Conservation (phyloP, 306 rosid genomes). For the Lathyrus tuberosus region DNA sequence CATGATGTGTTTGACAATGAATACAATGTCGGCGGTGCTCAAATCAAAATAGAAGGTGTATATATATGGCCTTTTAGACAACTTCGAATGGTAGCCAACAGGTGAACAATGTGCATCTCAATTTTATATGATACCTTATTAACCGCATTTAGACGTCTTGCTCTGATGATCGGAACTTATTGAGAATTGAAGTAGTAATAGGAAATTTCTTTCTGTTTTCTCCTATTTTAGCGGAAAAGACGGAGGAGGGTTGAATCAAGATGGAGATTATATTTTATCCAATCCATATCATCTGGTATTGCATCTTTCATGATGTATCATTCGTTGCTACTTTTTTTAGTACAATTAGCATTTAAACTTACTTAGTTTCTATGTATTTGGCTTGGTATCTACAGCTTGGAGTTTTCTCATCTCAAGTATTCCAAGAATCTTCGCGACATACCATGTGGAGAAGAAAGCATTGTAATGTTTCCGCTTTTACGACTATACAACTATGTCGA, state of each 20-base stretch:
- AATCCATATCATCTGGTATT: slow-evolving; percentile 96
- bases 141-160: slow-evolving; percentile 10
- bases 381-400: slow-evolving; percentile 81
- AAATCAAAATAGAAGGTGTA: slow-evolving; percentile 97
- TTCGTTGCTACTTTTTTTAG: slow-evolving; percentile 16
- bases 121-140: slow-evolving; percentile 16
- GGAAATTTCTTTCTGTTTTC: slow-evolving; percentile 18
- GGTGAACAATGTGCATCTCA: slow-evolving; percentile 51
- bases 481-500: slow-evolving; percentile 28
- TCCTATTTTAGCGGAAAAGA: slow-evolving; percentile 77
- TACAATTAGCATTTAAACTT: slow-evolving; percentile 32
- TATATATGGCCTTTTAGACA: slow-evolving; percentile 99
- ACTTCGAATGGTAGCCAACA: slow-evolving; percentile 94
- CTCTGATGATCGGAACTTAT: not conserved
- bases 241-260: slow-evolving; percentile 81
- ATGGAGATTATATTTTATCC: slow-evolving; percentile 81
- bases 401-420: slow-evolving; percentile 97
- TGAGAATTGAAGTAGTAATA: slow-evolving; percentile 32
- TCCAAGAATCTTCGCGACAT: slow-evolving; percentile 92
- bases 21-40: slow-evolving; percentile 82
- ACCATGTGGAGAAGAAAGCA: slow-evolving; percentile 83
- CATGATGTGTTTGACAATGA: slow-evolving; percentile 86
- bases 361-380: slow-evolving; percentile 45
- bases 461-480: slow-evolving; percentile 57
- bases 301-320: slow-evolving; percentile 29